phyloP scores from a whole-genome alignment of 169 alveolate genomes.

The Pseudocohnilembus persalinus region DNA sequence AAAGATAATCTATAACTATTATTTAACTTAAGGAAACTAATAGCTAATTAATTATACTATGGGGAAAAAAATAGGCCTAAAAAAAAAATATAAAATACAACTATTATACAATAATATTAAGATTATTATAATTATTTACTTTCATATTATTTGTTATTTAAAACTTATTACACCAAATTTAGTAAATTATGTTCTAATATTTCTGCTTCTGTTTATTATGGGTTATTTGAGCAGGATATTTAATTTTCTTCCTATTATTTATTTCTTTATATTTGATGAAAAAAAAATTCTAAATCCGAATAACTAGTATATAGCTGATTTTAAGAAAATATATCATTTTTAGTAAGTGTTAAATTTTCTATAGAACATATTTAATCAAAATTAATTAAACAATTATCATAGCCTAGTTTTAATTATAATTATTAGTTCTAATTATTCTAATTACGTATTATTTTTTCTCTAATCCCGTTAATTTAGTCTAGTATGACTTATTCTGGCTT shows the following conservation, averaged over 20 bases:
- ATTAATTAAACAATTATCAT: no score
- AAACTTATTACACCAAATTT: background rate
- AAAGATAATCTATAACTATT: background rate
- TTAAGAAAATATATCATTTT: background rate
- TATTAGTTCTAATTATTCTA: no score
- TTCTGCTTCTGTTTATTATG: background rate
- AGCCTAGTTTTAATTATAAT: background rate
- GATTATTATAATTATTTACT: no score
- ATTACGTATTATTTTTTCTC: no score
- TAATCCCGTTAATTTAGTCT: background rate
- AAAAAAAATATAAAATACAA: no score
- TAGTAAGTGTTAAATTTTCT: background rate
- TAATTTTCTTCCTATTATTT: background rate
- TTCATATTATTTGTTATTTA: background rate
- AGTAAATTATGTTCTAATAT: background rate
- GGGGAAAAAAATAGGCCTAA: background rate
- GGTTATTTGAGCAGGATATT: background rate
- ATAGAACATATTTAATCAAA: background rate
- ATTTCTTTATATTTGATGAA: background rate
- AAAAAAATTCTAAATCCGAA: background rate
- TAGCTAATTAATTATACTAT: background rate
- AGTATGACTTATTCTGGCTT: background rate
- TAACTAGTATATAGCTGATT: background rate
- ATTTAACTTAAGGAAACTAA: background rate
- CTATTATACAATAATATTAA: no score